Percentiles rank a stretch among this genome's conserved stretches.
These are phyloP conservation scores for Ceratorhiza oryzae-sativae DNA, from an alignment of 1,284 basidiomycete genomes.

Conservation along the genomic window DNA sequence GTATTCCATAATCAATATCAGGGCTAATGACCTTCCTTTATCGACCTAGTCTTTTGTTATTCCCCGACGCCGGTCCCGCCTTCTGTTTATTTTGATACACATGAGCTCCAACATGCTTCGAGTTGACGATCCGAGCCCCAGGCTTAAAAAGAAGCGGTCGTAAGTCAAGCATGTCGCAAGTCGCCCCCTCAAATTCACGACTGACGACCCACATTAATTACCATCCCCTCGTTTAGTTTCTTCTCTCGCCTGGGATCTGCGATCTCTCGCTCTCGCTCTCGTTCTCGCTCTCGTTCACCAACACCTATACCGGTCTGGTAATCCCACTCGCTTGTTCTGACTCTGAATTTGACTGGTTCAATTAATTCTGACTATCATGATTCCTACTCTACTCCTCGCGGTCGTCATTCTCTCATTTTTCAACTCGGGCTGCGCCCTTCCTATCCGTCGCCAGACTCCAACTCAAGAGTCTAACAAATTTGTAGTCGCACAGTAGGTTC, in stretches of 20 bases:
- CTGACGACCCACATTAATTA: conserved; percentile 15
- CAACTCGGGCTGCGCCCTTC: conserved; percentile 19
- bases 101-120: conserved; percentile 21
- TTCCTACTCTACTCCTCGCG: neutral
- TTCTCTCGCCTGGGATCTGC: conserved; percentile 30
- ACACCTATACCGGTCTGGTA: conserved; percentile 33
- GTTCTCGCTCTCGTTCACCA: conserved; percentile 13
- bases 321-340: conserved; percentile 7
- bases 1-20: neutral
- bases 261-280: conserved; percentile 32
- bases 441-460: conserved; percentile 22
- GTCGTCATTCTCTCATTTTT: conserved; percentile 1
- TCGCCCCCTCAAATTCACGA: neutral
- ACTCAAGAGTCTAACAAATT: conserved; percentile 20
- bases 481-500: conserved; percentile 34
- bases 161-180: conserved; percentile 1
- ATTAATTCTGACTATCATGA: conserved; percentile 1
- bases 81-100: neutral
- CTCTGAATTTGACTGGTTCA: conserved; percentile 2
- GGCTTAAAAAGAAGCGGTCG: conserved; percentile 38
- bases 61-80: neutral
- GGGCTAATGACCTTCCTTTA: conserved; percentile 9
- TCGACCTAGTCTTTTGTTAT: conserved; percentile 15
- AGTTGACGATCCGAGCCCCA: conserved; percentile 2
- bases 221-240: conserved; percentile 14